Conservation (phyloP, 306 rosid genomes). For the Sicyos edulis region DNA sequence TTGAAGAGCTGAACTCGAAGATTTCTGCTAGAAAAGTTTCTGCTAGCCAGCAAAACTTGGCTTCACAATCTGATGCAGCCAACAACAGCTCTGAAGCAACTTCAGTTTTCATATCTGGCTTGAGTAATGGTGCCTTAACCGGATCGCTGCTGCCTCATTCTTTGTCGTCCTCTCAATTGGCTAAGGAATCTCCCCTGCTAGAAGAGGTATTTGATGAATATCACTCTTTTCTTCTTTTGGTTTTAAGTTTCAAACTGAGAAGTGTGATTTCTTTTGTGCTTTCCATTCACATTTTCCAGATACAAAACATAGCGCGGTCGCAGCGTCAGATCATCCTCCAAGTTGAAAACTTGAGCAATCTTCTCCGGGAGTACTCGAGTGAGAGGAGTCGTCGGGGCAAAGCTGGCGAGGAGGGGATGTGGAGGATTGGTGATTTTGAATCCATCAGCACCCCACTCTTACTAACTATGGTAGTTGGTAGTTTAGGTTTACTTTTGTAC, state of each 20-base stretch:
- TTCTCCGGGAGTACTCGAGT: conserved; percentile 56
- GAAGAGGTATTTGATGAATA: conserved; percentile 62
- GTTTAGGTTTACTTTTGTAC: conserved; percentile 54
- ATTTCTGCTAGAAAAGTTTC: conserved; percentile 39
- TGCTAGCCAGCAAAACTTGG: conserved; percentile 83
- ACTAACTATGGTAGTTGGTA: conserved; percentile 64
- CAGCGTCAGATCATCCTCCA: conserved; percentile 88
- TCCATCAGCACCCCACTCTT: conserved; percentile 42
- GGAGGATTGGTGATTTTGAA: conserved; percentile 41
- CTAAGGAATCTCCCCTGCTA: conserved; percentile 64
- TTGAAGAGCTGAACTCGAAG: conserved; percentile 82
- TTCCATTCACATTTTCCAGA: conserved; percentile 28
- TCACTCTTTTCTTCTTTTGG: conserved; percentile 7
- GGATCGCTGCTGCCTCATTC: conserved; percentile 72
- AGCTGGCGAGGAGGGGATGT: conserved; percentile 27
- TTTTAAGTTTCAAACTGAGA: neutral
- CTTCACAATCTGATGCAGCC: conserved; percentile 63
- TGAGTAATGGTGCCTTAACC: conserved; percentile 68
- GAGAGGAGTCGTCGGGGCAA: conserved; percentile 52
- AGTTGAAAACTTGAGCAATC: conserved; percentile 67
- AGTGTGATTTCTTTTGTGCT: neutral
- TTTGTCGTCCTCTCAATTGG: conserved; percentile 72
- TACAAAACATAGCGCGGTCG: conserved; percentile 53
- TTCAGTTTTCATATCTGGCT: conserved; percentile 58
- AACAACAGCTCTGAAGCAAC: conserved; percentile 82